A percentile compares a stretch with the other conserved stretches of the same genome.
Evolutionary conservation across 208 protist species (phyloP).

Genomic region (Porcisia hertigi): DNA sequence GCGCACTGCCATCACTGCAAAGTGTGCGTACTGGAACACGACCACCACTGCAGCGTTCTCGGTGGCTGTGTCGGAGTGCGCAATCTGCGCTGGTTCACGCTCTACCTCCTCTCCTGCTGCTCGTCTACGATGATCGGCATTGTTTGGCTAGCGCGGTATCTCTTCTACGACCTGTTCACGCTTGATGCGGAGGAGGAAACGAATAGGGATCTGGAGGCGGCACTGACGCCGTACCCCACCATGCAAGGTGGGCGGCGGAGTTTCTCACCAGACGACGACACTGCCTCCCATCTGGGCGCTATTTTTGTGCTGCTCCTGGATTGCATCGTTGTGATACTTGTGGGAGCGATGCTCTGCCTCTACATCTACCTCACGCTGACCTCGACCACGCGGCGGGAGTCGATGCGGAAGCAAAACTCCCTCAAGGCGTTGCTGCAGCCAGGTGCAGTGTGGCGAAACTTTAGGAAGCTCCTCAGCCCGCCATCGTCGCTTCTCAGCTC

Average conservation of each 20-base stretch:
- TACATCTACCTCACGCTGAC: constrained; percentile 65
- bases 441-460: constrained; percentile 34
- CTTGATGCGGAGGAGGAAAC: not conserved
- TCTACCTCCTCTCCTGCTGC: constrained; percentile 46
- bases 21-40: constrained; percentile 84
- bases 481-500: constrained; percentile 37
- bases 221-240: constrained; percentile 46
- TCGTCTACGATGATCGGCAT: constrained; percentile 34
- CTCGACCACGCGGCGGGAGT: constrained; percentile 52
- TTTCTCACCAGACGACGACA: constrained; percentile 13
- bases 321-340: constrained; percentile 48
- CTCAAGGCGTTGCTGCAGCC: constrained; percentile 31
- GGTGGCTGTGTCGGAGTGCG: constrained; percentile 84
- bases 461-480: constrained; percentile 26
- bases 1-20: constrained; percentile 89
- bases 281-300: constrained; percentile 18
- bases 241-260: constrained; percentile 58
- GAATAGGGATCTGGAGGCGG: constrained; percentile 9
- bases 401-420: constrained; percentile 35
- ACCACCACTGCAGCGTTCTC: constrained; percentile 91
- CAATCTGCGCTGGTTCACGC: constrained; percentile 83
- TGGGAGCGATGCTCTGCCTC: constrained; percentile 52
- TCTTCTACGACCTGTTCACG: constrained; percentile 27
- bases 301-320: constrained; percentile 50
- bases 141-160: constrained; percentile 48